Evolutionary conservation across 257 asterid genomes (phyloP).

Genomic region (Fraxinus excelsior): DNA sequence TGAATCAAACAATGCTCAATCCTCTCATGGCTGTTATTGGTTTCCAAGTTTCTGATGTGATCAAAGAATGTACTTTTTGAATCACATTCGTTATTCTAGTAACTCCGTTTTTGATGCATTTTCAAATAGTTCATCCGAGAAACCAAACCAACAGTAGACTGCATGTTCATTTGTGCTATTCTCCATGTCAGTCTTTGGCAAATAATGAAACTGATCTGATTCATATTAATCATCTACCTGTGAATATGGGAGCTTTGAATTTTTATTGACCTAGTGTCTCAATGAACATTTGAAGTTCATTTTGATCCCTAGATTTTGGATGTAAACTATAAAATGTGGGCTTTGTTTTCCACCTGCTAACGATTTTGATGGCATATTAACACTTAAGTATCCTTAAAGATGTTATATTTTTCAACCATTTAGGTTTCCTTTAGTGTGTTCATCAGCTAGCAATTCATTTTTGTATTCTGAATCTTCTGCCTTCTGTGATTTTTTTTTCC

Average conservation of each 20-base stretch:
- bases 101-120: constrained; percentile 1
- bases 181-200: background rate
- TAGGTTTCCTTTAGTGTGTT: background rate
- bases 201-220: background rate
- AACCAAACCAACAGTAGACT: background rate
- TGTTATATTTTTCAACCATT: background rate
- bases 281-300: constrained; percentile 15
- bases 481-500: background rate
- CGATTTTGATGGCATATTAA: background rate
- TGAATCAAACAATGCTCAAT: background rate
- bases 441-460: background rate
- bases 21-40: background rate
- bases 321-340: background rate
- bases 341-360: background rate
- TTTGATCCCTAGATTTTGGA: background rate
- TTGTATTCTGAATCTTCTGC: background rate
- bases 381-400: background rate
- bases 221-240: background rate
- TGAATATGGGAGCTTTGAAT: background rate
- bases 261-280: background rate
- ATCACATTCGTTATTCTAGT: background rate
- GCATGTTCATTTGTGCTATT: background rate
- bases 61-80: constrained; percentile 2
- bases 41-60: constrained; percentile 1
- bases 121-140: background rate